Percentiles rank a stretch among this genome's conserved stretches.
Conservation (phyloP, 2,329 filamentous ascomycete species). For the Claviceps pazoutovae region DNA sequence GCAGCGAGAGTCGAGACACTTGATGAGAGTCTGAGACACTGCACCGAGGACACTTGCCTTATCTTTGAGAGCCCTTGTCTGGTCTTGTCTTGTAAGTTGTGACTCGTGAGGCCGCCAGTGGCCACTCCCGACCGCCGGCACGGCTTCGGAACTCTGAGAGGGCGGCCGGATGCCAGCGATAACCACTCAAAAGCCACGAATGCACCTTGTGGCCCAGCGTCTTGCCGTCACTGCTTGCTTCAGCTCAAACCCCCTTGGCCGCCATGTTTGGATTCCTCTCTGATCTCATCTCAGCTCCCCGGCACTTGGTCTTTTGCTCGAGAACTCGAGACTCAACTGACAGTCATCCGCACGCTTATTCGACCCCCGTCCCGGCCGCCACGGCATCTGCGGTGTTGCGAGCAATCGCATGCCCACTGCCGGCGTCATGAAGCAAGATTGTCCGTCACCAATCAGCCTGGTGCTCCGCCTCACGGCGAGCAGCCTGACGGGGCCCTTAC, state of each 20-base stretch:
- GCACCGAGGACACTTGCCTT: neutral
- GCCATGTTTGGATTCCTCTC: neutral
- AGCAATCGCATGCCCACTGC: neutral
- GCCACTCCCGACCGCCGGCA: neutral
- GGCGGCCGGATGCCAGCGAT: neutral
- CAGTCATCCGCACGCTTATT: neutral
- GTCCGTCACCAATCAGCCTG: neutral
- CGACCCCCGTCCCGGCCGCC: neutral
- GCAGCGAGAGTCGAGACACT: neutral
- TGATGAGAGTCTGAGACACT: neutral
- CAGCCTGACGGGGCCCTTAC: neutral
- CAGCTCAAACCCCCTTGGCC: neutral
- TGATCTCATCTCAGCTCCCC: neutral
- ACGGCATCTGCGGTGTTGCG: neutral
- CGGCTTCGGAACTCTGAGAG: neutral
- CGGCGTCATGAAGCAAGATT: neutral
- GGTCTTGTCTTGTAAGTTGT: too few relatives aligned
- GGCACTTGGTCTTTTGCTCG: neutral
- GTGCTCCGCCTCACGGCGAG: neutral
- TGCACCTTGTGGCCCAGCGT: constrained; percentile 15
- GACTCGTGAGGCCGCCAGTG: neutral
- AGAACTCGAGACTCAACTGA: neutral
- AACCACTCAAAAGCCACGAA: constrained; percentile 19
- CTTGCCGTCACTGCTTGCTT: constrained; percentile 9
- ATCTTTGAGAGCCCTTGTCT: neutral